Base-by-base conservation (phyloP, 768 basidiomycete species). In the Leccinum obscurum region DNA sequence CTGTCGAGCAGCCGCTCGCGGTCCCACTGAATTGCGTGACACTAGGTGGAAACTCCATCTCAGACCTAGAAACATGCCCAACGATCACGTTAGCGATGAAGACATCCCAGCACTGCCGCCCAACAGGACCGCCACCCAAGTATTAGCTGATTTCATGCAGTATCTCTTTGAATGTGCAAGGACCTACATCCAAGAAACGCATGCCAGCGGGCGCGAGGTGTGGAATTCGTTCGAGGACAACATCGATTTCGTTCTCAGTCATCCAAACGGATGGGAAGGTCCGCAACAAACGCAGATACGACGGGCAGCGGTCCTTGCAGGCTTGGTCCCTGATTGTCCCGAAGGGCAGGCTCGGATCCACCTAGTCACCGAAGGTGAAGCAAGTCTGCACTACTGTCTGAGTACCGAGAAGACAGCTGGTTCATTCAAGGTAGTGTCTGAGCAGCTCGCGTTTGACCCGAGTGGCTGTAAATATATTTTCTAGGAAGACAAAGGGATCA, bases 351-450 rank as follows among this genome's bases (percentile, higher is more conserved):
- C 68, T 46, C 76, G 77, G 14, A 67, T 83, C 20, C 71, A 73
- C 24, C 80, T 83, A 28, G 78, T 83, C 13, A 78, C 80, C 1
- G 84, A 85, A 58, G 83, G 82, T 34, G 83, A 85, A 65, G 83
- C 83, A 0, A 79, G 78, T 68, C 66, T 84, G 11, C 82, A 84
- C 63, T 84, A 73, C 57, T 80, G 80, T 46, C 60, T 84, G 54
- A 72, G 72, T 6, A 75, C 73, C 54, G 78, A 76, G 0, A 66
- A 78, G 41, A 66, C 68, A 0, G 63, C 67, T 28, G 66, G 68
- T 52, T 66, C 66, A 20, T 67, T 78, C 54, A 63, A 66, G 65
- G 76, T 69, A 37, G 37, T 1, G 20, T 59, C 6, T 28, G 41
- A 9, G n/a, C 4, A 41, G 32, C 17, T 26, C 4, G 41, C 22